These are phyloP conservation scores for Aspergillus viridinutans DNA, from an alignment of 2,329 filamentous ascomycete species.

Conservation along the genomic window DNA sequence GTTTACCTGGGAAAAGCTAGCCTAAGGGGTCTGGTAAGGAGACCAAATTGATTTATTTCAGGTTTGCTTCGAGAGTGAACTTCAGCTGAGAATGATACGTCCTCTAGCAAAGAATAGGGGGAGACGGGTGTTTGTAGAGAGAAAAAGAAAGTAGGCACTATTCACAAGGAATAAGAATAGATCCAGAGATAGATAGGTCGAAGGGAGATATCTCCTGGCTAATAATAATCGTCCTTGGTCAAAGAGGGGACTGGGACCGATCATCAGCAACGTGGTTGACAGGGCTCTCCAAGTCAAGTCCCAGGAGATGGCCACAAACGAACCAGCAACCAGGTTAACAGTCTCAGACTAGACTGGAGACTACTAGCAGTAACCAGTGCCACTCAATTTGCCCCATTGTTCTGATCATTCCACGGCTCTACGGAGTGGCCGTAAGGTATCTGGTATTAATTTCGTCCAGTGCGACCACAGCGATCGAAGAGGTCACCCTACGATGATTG, in stretches of 20 bases:
- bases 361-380: background rate
- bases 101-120: too few relatives aligned
- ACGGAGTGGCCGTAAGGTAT: too few relatives aligned
- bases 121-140: too few relatives aligned
- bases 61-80: too few relatives aligned
- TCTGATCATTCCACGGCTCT: background rate
- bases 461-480: background rate
- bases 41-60: background rate
- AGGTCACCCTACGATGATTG: background rate
- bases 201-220: too few relatives aligned
- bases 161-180: too few relatives aligned
- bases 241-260: conserved; percentile 6
- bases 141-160: too few relatives aligned
- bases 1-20: background rate
- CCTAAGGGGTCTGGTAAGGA: background rate
- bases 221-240: background rate
- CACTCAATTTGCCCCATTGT: background rate
- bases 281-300: conserved; percentile 10
- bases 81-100: too few relatives aligned
- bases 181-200: too few relatives aligned
- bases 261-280: conserved; percentile 25
- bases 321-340: too few relatives aligned
- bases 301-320: background rate
- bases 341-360: too few relatives aligned
- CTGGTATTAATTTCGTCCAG: too few relatives aligned